These are phyloP conservation scores for Moesziomyces sp. DNA, from an alignment of 1,284 basidiomycete species.

Conservation along the genomic window DNA sequence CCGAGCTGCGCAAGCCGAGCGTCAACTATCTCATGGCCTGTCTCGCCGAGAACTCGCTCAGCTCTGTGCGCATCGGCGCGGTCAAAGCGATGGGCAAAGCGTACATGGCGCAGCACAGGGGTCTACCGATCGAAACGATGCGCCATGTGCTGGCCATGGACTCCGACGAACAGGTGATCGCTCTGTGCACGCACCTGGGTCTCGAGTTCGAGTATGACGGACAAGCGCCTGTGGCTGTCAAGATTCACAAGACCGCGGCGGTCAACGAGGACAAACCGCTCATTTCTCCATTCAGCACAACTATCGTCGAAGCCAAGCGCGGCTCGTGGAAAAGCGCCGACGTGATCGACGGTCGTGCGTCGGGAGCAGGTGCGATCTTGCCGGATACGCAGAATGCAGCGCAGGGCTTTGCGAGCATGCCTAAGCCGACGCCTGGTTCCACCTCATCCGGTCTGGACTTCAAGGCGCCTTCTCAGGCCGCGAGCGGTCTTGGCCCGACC, in stretches of 20 bases:
- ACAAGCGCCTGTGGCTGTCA: conserved; percentile 13
- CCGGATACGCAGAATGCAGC: not conserved
- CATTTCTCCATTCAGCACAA: conserved; percentile 69
- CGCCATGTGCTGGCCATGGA: conserved; percentile 51
- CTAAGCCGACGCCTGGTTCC: not conserved
- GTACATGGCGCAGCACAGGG: conserved; percentile 69
- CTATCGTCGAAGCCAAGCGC: conserved; percentile 80
- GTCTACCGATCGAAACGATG: conserved; percentile 50
- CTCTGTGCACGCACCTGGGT: conserved; percentile 64
- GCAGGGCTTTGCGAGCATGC: not conserved
- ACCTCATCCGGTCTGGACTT: conserved; percentile 1
- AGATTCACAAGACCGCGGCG: conserved; percentile 67
- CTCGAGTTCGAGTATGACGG: conserved; percentile 64
- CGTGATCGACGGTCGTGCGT: conserved; percentile 78
- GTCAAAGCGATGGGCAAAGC: conserved; percentile 70
- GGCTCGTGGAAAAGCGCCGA: conserved; percentile 75
- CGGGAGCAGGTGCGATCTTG: conserved; percentile 22
- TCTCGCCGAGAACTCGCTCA: conserved; percentile 72
- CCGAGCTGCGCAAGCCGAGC: conserved; percentile 68
- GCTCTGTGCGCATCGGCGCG: conserved; percentile 71
- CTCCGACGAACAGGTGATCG: conserved; percentile 52
- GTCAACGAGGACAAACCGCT: conserved; percentile 71
- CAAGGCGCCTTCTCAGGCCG: not conserved
- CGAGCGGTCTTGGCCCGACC: not conserved
- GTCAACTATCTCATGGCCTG: conserved; percentile 71